A percentile compares a stretch with the other conserved stretches of the same genome.
phyloP scores from a whole-genome alignment of 108 stramenopile species.

The Nannochloropsis salina region DNA sequence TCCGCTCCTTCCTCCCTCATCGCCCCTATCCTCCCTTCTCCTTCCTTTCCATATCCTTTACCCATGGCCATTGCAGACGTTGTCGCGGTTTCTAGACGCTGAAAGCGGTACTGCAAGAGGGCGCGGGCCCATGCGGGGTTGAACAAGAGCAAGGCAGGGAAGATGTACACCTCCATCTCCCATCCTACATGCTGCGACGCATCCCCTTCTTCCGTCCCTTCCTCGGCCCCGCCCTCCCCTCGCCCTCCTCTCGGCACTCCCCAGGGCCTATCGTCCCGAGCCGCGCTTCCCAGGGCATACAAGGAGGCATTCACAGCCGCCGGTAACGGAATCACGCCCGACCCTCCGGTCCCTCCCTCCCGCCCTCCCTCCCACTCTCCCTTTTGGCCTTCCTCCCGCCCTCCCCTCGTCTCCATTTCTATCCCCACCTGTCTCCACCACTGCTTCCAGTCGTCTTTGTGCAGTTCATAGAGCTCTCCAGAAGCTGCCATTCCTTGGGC shows the following conservation, averaged over 20 bases:
- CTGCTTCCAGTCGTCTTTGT: neutral
- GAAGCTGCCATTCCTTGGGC: neutral
- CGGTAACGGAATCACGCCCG: too few species aligned
- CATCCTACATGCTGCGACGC: constrained; percentile 17
- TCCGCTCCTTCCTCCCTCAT: neutral
- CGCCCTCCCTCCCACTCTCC: too few species aligned
- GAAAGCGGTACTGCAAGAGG: constrained; percentile 29
- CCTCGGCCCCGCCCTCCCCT: neutral
- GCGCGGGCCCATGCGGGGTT: constrained; percentile 21
- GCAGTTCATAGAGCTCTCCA: neutral
- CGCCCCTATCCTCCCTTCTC: neutral
- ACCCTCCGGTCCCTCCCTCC: neutral
- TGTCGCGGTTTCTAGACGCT: constrained; percentile 6
- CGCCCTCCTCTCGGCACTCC: neutral
- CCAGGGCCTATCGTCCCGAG: neutral
- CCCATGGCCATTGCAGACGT: neutral
- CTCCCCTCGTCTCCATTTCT: neutral
- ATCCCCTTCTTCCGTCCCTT: neutral
- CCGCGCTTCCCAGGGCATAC: neutral
- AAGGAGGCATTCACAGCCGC: neutral
- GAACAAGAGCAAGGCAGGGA: constrained; percentile 24
- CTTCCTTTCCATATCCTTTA: neutral
- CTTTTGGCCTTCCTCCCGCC: too few species aligned
- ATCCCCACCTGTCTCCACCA: neutral
- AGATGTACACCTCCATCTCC: constrained; percentile 36